phyloP scores from a whole-genome alignment of 495 filamentous ascomycete species.

The Penicillium desertorum region DNA sequence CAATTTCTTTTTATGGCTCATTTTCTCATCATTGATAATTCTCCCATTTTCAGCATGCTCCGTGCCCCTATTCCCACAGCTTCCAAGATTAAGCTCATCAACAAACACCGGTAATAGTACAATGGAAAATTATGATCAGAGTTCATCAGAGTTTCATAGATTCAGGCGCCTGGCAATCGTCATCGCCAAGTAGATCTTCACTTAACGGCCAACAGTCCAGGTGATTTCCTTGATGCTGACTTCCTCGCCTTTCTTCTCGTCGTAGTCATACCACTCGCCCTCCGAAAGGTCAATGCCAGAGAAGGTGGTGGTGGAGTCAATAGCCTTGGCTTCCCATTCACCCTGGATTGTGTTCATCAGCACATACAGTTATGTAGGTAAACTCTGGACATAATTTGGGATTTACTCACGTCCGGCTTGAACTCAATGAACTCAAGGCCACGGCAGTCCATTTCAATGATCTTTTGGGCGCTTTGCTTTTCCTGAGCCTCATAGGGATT shows the following conservation, averaged over 20 bases:
- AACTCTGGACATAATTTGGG: neutral
- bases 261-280: slow-evolving; percentile 89
- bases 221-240: slow-evolving; percentile 89
- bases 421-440: slow-evolving; percentile 92
- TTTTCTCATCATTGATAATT: neutral
- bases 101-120: slow-evolving; percentile 19
- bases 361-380: neutral
- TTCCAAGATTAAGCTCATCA: slow-evolving; percentile 2
- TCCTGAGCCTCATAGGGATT: slow-evolving; percentile 58
- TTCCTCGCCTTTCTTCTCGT: slow-evolving; percentile 76
- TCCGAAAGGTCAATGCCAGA: slow-evolving; percentile 75
- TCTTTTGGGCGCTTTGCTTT: slow-evolving; percentile 69
- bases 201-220: slow-evolving; percentile 69
- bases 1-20: neutral
- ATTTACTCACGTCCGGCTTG: slow-evolving; percentile 68
- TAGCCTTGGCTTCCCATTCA: slow-evolving; percentile 81
- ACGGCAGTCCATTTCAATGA: slow-evolving; percentile 89
- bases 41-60: neutral
- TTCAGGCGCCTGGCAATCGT: neutral
- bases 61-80: neutral
- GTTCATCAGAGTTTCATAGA: neutral
- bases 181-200: neutral
- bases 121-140: slow-evolving; percentile 3
- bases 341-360: slow-evolving; percentile 51
- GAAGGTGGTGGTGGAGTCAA: slow-evolving; percentile 78